These are phyloP conservation scores for Syzygium jambos DNA, from an alignment of 345 rosid species.

Conservation along the genomic window DNA sequence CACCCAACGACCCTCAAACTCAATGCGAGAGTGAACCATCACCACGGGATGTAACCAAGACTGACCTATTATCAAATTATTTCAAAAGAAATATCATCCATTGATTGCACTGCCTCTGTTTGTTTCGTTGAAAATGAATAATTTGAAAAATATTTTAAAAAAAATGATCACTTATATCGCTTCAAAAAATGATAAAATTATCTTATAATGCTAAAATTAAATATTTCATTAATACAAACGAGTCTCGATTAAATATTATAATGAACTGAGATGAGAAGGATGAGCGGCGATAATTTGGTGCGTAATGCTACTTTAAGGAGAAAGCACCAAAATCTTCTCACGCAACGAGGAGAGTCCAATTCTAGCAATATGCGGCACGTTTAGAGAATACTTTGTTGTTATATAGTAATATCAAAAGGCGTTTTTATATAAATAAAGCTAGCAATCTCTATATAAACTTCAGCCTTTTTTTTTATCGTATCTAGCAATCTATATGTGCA, in stretches of 20 bases:
- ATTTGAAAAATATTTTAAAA: no score
- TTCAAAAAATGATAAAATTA: neutral
- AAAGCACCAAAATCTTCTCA: neutral
- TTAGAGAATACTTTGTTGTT: neutral
- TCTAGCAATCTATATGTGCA: neutral
- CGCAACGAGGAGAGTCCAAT: neutral
- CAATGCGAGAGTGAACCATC: neutral
- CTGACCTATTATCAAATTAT: no score
- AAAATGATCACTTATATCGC: no score
- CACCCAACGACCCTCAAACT: neutral
- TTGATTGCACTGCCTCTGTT: no score
- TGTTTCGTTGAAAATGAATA: no score
- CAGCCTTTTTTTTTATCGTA: neutral
- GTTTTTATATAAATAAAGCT: neutral
- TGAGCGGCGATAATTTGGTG: neutral
- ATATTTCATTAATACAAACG: neutral
- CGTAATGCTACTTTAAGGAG: neutral
- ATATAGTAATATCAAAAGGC: neutral
- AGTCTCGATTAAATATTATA: neutral
- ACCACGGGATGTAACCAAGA: neutral
- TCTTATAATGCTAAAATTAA: neutral
- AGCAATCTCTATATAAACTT: neutral
- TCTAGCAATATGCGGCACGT: neutral
- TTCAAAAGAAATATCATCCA: no score
- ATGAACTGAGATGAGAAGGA: neutral